Conservation (phyloP, 352 stramenopile species). For the Chrysophaeum taylorii region DNA sequence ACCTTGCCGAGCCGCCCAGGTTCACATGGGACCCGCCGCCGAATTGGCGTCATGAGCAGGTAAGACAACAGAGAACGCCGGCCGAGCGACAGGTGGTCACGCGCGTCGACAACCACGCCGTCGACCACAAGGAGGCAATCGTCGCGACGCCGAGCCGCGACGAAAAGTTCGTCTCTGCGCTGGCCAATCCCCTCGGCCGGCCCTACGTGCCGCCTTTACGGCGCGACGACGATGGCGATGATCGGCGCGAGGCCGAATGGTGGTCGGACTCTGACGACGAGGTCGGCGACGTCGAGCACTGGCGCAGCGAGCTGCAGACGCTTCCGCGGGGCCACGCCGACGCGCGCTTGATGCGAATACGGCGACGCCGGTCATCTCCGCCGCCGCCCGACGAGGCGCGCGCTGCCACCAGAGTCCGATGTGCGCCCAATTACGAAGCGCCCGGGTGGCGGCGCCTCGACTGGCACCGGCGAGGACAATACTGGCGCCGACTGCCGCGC, state of each 20-base stretch:
- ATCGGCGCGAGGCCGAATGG: not conserved
- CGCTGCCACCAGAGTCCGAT: too few species aligned
- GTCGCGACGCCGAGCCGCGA: constrained; percentile 1
- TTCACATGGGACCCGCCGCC: constrained; percentile 17
- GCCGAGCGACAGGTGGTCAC: too few species aligned
- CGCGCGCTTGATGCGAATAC: not conserved
- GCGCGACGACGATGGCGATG: not conserved
- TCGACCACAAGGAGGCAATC: constrained; percentile 9
- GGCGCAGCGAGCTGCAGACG: not conserved
- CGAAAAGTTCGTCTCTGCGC: not conserved
- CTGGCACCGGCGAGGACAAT: not conserved
- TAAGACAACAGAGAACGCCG: too few species aligned
- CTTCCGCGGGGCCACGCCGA: not conserved
- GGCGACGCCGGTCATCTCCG: not conserved
- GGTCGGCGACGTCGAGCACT: constrained; percentile 12
- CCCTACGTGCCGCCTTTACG: too few species aligned
- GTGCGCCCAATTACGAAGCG: too few species aligned
- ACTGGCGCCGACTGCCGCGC: not conserved
- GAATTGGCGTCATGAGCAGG: too few species aligned
- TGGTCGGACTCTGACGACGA: constrained; percentile 14
- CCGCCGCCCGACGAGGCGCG: too few species aligned
- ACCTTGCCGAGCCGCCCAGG: constrained; percentile 17
- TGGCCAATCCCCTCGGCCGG: not conserved
- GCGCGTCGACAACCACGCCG: not conserved
- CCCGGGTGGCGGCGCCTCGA: not conserved